Evolutionary conservation across 352 stramenopile genomes (phyloP).

Genomic region (Plasmopara muralis): DNA sequence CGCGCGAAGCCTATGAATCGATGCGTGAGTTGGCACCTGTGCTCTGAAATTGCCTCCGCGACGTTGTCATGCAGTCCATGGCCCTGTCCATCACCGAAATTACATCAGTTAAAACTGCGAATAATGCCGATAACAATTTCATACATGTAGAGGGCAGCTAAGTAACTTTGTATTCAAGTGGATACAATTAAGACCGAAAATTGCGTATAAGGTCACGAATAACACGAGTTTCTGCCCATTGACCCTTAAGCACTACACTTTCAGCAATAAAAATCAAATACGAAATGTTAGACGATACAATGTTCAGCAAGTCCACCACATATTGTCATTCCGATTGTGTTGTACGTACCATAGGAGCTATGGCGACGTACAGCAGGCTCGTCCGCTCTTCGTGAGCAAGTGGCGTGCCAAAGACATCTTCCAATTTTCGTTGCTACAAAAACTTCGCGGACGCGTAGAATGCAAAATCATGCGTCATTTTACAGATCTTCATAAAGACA

Average conservation of each 20-base stretch:
- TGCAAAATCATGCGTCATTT: slow-evolving; percentile 38
- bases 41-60: slow-evolving; percentile 65
- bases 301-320: too few relatives aligned
- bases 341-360: slow-evolving; percentile 51
- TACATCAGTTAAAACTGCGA: slow-evolving; percentile 60
- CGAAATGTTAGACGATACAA: slow-evolving; percentile 31
- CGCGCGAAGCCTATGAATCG: slow-evolving; percentile 49
- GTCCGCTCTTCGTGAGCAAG: slow-evolving; percentile 67
- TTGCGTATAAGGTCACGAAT: slow-evolving; percentile 61
- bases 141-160: slow-evolving; percentile 12
- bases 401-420: slow-evolving; percentile 58
- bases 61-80: slow-evolving; percentile 82
- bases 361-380: slow-evolving; percentile 53
- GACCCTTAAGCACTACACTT: slow-evolving; percentile 40
- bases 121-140: slow-evolving; percentile 27
- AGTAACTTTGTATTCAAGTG: slow-evolving; percentile 2
- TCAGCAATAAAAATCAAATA: slow-evolving; percentile 63
- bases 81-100: slow-evolving; percentile 69
- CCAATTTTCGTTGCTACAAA: slow-evolving; percentile 44
- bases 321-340: neutral
- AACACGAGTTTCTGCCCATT: slow-evolving; percentile 54
- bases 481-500: slow-evolving; percentile 59
- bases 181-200: slow-evolving; percentile 47
- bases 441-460: slow-evolving; percentile 52
- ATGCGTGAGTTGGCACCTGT: slow-evolving; percentile 48